Evolutionary conservation across 495 filamentous ascomycete genomes (phyloP).

Genomic region (Xylaria sp.): DNA sequence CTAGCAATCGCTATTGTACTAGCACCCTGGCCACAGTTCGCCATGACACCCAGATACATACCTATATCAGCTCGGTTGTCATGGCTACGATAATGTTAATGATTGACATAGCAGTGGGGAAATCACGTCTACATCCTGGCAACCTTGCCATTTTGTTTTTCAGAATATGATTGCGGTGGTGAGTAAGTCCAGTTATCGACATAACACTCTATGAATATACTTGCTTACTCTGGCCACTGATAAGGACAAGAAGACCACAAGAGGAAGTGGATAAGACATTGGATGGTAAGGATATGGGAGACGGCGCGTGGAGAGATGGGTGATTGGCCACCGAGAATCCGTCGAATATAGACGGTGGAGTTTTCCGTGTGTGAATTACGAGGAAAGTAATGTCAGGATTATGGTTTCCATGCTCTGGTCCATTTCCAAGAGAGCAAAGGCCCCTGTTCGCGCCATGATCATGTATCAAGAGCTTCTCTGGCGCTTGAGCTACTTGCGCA

Average conservation of each 20-base stretch:
- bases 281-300: not conserved
- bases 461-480: not conserved
- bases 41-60: not conserved
- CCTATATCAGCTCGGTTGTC: not conserved
- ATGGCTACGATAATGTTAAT: not conserved
- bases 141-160: not conserved
- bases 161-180: not conserved
- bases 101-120: not conserved
- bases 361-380: conserved; percentile 36
- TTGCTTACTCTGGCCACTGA: not conserved
- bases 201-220: not conserved
- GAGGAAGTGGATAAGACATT: not conserved
- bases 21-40: not conserved
- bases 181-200: not conserved
- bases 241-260: not conserved
- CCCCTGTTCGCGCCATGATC: not conserved
- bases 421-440: not conserved
- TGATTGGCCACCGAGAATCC: not conserved
- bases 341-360: conserved; percentile 38
- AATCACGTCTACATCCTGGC: not conserved
- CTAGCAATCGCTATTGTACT: not conserved
- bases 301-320: not conserved
- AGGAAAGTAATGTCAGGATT: not conserved
- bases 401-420: not conserved
- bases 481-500: not conserved